A percentile compares a stretch with the other conserved stretches of the same genome.
Evolutionary conservation across 2,329 filamentous ascomycete species (phyloP).

Genomic region (Zymoseptoria tritici): DNA sequence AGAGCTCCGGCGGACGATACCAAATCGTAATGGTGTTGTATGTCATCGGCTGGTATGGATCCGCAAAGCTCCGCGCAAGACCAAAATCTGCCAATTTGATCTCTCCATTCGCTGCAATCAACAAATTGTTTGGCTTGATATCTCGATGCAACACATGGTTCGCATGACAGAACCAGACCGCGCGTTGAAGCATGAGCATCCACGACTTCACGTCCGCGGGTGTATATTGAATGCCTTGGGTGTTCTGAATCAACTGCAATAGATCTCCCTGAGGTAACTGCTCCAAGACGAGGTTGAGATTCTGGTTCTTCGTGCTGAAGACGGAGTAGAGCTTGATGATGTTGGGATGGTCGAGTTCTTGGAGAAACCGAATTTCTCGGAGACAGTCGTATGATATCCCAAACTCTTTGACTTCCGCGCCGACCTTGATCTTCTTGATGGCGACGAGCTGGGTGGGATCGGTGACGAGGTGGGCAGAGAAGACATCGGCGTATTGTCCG

Average conservation of each 20-base stretch:
- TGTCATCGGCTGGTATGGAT: conserved; percentile 81
- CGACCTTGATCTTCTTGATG: conserved; percentile 87
- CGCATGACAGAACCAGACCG: conserved; percentile 93
- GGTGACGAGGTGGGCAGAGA: conserved; percentile 69
- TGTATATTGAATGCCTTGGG: conserved; percentile 68
- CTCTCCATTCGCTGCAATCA: conserved; percentile 87
- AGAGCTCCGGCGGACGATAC: conserved; percentile 90
- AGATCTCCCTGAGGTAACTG: conserved; percentile 90
- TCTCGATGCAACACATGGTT: conserved; percentile 92
- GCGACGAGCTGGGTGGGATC: conserved; percentile 72
- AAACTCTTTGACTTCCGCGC: conserved; percentile 71
- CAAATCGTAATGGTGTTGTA: conserved; percentile 92
- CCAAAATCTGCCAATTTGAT: conserved; percentile 98
- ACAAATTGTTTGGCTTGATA: conserved; percentile 97
- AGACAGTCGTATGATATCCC: conserved; percentile 92
- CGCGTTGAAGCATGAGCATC: conserved; percentile 95
- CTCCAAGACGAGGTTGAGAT: conserved; percentile 91
- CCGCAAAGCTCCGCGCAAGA: conserved; percentile 80
- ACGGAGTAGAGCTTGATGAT: conserved; percentile 89
- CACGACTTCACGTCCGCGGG: conserved; percentile 91
- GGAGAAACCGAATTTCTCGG: conserved; percentile 89
- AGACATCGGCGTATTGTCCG: conserved; percentile 95
- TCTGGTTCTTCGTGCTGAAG: conserved; percentile 93
- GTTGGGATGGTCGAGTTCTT: conserved; percentile 90
- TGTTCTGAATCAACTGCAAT: conserved; percentile 87